Evolutionary conservation across 2,329 filamentous ascomycete species (phyloP).

Genomic region (Sporothrix variecibatus): DNA sequence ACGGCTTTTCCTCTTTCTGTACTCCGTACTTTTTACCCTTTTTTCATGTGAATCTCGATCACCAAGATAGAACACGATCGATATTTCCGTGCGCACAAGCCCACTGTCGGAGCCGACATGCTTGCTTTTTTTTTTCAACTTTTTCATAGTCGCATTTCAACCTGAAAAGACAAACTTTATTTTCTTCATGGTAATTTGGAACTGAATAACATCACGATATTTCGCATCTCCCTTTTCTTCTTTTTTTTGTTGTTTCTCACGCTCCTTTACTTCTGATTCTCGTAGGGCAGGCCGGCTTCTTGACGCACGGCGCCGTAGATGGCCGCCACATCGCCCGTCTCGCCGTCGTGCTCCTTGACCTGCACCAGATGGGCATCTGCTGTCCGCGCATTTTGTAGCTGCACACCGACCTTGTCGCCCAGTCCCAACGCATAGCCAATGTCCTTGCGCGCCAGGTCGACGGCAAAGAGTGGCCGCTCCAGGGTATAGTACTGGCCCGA

Average conservation of each 20-base stretch:
- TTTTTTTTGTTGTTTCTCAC: too few species aligned
- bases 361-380: slow-evolving; percentile 67
- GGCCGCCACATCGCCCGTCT: slow-evolving; percentile 74
- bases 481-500: slow-evolving; percentile 74
- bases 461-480: slow-evolving; percentile 77
- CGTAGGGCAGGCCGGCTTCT: slow-evolving; percentile 73
- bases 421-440: slow-evolving; percentile 70
- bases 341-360: slow-evolving; percentile 68
- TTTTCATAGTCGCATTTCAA: too few species aligned
- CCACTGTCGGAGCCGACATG: background rate
- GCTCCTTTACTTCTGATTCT: slow-evolving; percentile 52
- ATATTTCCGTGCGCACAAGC: background rate
- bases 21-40: too few species aligned
- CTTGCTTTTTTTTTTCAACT: background rate
- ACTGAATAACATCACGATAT: background rate
- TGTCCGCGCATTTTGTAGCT: slow-evolving; percentile 65
- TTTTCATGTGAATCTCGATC: background rate
- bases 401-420: slow-evolving; percentile 62
- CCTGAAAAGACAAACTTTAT: background rate
- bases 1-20: background rate
- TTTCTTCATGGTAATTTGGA: background rate
- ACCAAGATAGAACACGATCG: background rate
- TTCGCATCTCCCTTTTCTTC: too few species aligned
- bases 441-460: slow-evolving; percentile 83
- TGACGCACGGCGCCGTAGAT: slow-evolving; percentile 80